These are phyloP conservation scores for Epichloe sylvatica DNA, from an alignment of 2,329 filamentous ascomycete genomes.

Conservation along the genomic window DNA sequence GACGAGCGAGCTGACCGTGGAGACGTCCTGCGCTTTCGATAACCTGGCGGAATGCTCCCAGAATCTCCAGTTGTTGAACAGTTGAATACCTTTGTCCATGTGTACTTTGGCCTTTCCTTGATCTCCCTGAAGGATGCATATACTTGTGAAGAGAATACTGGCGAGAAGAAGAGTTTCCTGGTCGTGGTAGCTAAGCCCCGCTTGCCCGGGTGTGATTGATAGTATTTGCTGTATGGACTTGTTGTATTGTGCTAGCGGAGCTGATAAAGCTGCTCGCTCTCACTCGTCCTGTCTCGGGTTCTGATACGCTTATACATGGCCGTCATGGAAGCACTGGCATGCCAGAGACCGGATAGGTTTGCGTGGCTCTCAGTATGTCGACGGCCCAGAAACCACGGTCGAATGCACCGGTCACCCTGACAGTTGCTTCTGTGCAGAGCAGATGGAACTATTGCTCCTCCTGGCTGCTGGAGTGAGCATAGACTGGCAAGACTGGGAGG, in stretches of 20 bases:
- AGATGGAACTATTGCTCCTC: slow-evolving; percentile 8
- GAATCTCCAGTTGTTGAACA: slow-evolving; percentile 8
- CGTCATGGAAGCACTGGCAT: slow-evolving; percentile 2
- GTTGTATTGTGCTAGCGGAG: slow-evolving; percentile 8
- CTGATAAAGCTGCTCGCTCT: slow-evolving; percentile 11
- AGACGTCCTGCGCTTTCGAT: background rate
- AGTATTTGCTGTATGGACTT: slow-evolving; percentile 7
- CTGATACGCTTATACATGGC: slow-evolving; percentile 11
- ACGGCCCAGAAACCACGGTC: slow-evolving; percentile 6
- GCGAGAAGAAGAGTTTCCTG: slow-evolving; percentile 8
- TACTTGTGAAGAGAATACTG: slow-evolving; percentile 5
- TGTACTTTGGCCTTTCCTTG: slow-evolving; percentile 6
- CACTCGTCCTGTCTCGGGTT: slow-evolving; percentile 9
- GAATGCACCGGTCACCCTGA: slow-evolving; percentile 2
- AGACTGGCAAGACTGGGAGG: background rate
- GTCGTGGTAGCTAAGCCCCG: background rate
- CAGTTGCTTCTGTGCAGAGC: slow-evolving; percentile 4
- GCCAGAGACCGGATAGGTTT: slow-evolving; percentile 5
- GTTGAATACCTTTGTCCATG: slow-evolving; percentile 3
- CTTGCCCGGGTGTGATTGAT: background rate
- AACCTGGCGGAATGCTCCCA: slow-evolving; percentile 3
- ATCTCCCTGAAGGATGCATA: slow-evolving; percentile 8
- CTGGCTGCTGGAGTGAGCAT: background rate
- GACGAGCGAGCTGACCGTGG: slow-evolving; percentile 5
- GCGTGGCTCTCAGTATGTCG: slow-evolving; percentile 3